Evolutionary conservation across 768 basidiomycete genomes (phyloP).

Genomic region (Boletellus ananiceps): DNA sequence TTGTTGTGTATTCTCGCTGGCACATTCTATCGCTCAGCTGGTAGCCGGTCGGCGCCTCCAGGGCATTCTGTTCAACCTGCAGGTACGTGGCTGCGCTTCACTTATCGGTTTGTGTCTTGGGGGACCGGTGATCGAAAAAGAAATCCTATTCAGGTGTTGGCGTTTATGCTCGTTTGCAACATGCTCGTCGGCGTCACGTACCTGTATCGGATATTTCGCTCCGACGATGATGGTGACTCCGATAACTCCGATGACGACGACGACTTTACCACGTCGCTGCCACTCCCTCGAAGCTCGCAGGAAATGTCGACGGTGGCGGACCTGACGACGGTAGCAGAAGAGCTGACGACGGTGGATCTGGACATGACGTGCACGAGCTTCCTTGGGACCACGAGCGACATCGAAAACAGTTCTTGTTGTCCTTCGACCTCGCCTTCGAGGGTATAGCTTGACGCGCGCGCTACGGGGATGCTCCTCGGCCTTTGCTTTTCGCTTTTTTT

Average conservation of each 20-base stretch:
- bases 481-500: no score
- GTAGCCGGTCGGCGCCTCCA: neutral
- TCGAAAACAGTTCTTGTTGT: neutral
- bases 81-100: neutral
- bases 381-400: neutral
- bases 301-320: neutral
- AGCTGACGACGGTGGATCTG: neutral
- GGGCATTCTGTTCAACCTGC: neutral
- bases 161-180: neutral
- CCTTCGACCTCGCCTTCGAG: neutral
- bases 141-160: neutral
- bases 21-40: neutral
- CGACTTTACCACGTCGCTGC: neutral
- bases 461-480: no score
- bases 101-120: no score
- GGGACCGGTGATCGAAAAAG: neutral
- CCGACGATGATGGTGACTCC: neutral
- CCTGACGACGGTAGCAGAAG: neutral
- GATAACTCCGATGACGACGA: neutral
- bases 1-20: neutral
- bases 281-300: neutral
- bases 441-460: no score
- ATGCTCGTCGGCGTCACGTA: constrained; percentile 1
- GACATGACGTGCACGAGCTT: neutral
- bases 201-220: neutral